Percentiles rank a stretch among this genome's conserved stretches.
phyloP scores from a whole-genome alignment of 1,284 basidiomycete genomes.

The Nidula niveotomentosa region DNA sequence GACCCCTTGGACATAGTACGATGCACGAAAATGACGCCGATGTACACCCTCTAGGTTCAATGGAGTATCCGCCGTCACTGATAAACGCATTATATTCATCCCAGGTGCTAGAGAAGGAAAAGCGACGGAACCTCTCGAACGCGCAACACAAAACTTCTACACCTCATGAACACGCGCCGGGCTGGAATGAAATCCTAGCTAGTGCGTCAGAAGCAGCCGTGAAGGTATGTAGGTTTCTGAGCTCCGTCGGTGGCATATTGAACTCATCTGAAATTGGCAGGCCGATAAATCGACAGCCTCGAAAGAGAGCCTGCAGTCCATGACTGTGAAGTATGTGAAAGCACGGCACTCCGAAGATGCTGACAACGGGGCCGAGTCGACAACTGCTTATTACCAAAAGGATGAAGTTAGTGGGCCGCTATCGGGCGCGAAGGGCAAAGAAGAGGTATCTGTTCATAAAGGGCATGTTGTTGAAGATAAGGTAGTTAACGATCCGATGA shows the following conservation, averaged over 20 bases:
- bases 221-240: constrained; percentile 44
- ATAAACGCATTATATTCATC: not conserved
- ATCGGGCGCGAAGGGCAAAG: constrained; percentile 25
- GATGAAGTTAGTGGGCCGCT: constrained; percentile 41
- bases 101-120: constrained; percentile 57
- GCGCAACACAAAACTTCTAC: constrained; percentile 52
- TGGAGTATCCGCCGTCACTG: not conserved
- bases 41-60: constrained; percentile 27
- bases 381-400: constrained; percentile 29
- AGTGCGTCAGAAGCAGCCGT: constrained; percentile 66
- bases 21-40: constrained; percentile 64
- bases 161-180: constrained; percentile 59
- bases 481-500: constrained; percentile 7
- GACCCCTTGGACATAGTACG: constrained; percentile 36
- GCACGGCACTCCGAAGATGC: constrained; percentile 27
- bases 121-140: constrained; percentile 48
- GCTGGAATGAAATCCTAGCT: constrained; percentile 75
- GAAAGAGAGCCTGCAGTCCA: constrained; percentile 27
- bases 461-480: constrained; percentile 7
- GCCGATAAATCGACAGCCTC: constrained; percentile 32
- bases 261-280: constrained; percentile 15
- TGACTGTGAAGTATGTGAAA: constrained; percentile 37
- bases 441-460: constrained; percentile 4
- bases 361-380: constrained; percentile 26
- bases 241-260: no score